A percentile compares a stretch with the other conserved stretches of the same genome.
Evolutionary conservation across 108 stramenopile species (phyloP).

Genomic region (Discostella pseudostelligera): DNA sequence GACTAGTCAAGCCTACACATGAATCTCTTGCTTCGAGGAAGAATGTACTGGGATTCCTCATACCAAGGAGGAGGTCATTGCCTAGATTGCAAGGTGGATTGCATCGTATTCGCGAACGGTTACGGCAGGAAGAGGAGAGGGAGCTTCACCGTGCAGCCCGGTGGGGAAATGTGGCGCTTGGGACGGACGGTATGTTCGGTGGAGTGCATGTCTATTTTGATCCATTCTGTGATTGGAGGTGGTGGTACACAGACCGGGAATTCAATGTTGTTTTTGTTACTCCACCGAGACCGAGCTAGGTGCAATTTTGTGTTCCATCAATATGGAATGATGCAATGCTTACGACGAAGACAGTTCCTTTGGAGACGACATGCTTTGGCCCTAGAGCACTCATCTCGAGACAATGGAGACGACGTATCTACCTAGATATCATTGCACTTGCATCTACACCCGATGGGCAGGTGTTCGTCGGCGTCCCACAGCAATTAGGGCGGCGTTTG

Average conservation of each 20-base stretch:
- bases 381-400: no score
- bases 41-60: constrained; percentile 32
- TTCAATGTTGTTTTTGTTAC: constrained; percentile 55
- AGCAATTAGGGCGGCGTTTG: no score
- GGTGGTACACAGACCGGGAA: constrained; percentile 71
- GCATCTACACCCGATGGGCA: no score
- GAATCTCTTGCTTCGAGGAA: constrained; percentile 13
- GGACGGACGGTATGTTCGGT: constrained; percentile 38
- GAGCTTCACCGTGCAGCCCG: constrained; percentile 27
- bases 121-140: constrained; percentile 18
- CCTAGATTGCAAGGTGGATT: constrained; percentile 26
- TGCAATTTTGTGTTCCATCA: no score
- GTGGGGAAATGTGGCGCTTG: constrained; percentile 25
- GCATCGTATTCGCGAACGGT: constrained; percentile 20
- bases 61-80: constrained; percentile 35
- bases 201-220: constrained; percentile 78
- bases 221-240: constrained; percentile 68
- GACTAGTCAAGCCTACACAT: constrained; percentile 23
- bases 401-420: no score
- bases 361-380: no score
- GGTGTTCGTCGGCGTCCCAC: no score
- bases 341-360: no score
- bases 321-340: no score
- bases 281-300: background rate
- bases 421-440: no score